These are phyloP conservation scores for Ogataea nakhonphanomensis DNA, from an alignment of 805 yeast species.

Conservation along the genomic window DNA sequence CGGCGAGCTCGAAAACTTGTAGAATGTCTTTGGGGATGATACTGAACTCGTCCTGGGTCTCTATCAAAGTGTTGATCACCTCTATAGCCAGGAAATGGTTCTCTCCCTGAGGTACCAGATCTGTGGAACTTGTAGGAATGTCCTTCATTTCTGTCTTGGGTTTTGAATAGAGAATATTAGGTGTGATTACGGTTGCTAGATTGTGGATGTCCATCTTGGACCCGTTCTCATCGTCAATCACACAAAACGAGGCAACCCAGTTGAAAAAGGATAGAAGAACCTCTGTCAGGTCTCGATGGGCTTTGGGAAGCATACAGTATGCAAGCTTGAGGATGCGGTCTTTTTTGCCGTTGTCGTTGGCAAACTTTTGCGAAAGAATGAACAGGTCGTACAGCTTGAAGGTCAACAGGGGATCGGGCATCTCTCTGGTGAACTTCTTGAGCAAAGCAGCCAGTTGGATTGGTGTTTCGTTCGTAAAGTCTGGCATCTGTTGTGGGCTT, in stretches of 20 bases:
- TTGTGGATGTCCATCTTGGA: slow-evolving; percentile 97
- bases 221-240: slow-evolving; percentile 83
- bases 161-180: slow-evolving; percentile 73
- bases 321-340: slow-evolving; percentile 57
- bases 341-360: slow-evolving; percentile 40
- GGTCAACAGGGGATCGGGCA: slow-evolving; percentile 89
- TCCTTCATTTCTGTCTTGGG: slow-evolving; percentile 33
- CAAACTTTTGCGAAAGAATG: slow-evolving; percentile 60
- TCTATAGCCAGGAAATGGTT: slow-evolving; percentile 87
- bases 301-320: slow-evolving; percentile 75
- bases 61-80: slow-evolving; percentile 79
- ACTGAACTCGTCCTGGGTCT: slow-evolving; percentile 73
- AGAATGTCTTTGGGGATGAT: slow-evolving; percentile 68
- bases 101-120: slow-evolving; percentile 46
- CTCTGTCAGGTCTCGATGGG: slow-evolving; percentile 81
- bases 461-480: slow-evolving; percentile 68
- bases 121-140: slow-evolving; percentile 20
- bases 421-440: slow-evolving; percentile 86
- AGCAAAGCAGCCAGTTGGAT: slow-evolving; percentile 90
- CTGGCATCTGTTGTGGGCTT: slow-evolving; percentile 68
- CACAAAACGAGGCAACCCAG: slow-evolving; percentile 96
- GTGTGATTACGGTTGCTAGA: slow-evolving; percentile 92
- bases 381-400: slow-evolving; percentile 72
- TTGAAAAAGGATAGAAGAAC: slow-evolving; percentile 80
- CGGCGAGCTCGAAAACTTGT: slow-evolving; percentile 46